These are phyloP conservation scores for Bondarzewia mesenterica DNA, from an alignment of 1,284 basidiomycete genomes.

Conservation along the genomic window DNA sequence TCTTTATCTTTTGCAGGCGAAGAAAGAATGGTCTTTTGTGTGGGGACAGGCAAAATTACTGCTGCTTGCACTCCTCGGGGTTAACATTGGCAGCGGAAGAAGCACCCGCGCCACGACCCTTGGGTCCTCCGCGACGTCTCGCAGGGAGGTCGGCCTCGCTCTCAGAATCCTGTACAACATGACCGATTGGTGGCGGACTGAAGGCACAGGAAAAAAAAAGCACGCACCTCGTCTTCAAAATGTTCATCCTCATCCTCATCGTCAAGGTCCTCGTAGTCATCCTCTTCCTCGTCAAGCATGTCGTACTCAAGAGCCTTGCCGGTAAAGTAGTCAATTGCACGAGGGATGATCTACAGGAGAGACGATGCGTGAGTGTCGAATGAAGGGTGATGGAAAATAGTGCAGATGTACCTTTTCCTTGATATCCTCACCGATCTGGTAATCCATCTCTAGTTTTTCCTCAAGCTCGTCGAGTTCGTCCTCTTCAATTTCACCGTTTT, in stretches of 20 bases:
- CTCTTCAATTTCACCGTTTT: slow-evolving; percentile 75
- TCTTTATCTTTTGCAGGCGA: not conserved
- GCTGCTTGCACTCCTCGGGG: slow-evolving; percentile 82
- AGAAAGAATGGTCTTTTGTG: not conserved
- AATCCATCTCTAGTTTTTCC: slow-evolving; percentile 92
- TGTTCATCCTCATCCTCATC: slow-evolving; percentile 43
- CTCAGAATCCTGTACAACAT: slow-evolving; percentile 44
- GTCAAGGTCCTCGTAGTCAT: slow-evolving; percentile 54
- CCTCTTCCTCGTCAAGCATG: slow-evolving; percentile 65
- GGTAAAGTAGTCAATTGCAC: slow-evolving; percentile 93
- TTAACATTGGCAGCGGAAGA: slow-evolving; percentile 37
- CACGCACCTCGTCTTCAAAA: slow-evolving; percentile 36
- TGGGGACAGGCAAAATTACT: slow-evolving; percentile 33
- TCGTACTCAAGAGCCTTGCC: slow-evolving; percentile 94
- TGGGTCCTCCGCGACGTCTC: slow-evolving; percentile 48
- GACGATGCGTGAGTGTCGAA: not conserved
- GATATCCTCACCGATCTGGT: slow-evolving; percentile 97
- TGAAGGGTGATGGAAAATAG: not conserved
- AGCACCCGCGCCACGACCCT: slow-evolving; percentile 36
- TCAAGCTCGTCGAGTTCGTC: slow-evolving; percentile 87
- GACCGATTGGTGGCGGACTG: slow-evolving; percentile 7
- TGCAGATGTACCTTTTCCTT: slow-evolving; percentile 75
- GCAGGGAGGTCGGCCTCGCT: slow-evolving; percentile 51
- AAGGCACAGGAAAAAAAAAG: slow-evolving; percentile 8
- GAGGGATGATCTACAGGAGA: slow-evolving; percentile 75